Evolutionary conservation across 2,329 filamentous ascomycete genomes (phyloP), one percentile per base, ranked within the genome.

Genomic region (Diaporthe caulivora): DNA sequence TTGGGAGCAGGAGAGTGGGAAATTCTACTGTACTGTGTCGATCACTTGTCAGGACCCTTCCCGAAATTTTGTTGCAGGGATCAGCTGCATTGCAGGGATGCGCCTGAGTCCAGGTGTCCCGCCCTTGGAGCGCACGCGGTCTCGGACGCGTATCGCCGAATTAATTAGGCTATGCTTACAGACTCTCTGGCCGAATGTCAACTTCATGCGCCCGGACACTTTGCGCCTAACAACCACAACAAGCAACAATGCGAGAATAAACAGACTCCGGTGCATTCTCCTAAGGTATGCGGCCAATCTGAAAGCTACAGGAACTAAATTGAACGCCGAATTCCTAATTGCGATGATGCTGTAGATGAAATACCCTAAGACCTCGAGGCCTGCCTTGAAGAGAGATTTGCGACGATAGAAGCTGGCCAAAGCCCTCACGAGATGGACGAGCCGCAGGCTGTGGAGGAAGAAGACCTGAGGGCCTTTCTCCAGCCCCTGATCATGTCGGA

Each of bases 391-490:
- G n/a, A 57, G 58, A 73, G n/a, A 68, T n/a, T 71, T 55, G 55
- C 53, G 37, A 55, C 49, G n/a, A 55, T 53, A 62, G 17, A 31
- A n/a, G 29, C 24, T 31, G 29, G 29, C 54, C 4, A 24, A 54
- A 42, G 15, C 17, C 31, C 37, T 9, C 47, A 37, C 60, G 67
- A 26, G 11, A 75, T 75, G 74, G 49, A 68, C 2, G 71, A 55
- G 18, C 11, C 31, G 15, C 60, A 71, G 54, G 51, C 68, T 42
- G 71, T 55, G 11, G 74, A 75, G 42, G 74, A 75, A 29, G 74
- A 75, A 29, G 74, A 75, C 31, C 31, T 75, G 4, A 47, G 73
- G 26, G 68, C 74, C n/a, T 40, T 75, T n/a, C 74, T 75, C 17
- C 74, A 75, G 47, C 74, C 71, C 3, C 47, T 64, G n/a, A 71